Base-by-base conservation (phyloP, 768 basidiomycete genomes). In the Amyloporia xantha region DNA sequence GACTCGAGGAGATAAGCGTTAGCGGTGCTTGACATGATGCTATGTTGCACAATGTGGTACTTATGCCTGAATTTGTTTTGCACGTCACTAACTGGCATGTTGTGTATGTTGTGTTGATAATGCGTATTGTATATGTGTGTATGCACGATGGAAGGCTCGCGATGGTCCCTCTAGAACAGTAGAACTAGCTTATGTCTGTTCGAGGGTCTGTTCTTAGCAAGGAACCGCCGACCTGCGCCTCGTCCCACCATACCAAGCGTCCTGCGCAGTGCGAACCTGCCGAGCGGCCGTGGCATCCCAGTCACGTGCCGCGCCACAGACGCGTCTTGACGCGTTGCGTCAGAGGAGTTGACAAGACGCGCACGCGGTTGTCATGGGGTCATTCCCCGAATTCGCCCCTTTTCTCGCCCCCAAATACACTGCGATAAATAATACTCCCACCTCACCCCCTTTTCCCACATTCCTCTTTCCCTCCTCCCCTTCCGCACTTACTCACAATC, bases 251-350 rank as follows among this genome's bases (percentile, higher is more conserved):
- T n/a, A n/a, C n/a, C n/a, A n/a, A n/a, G n/a, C n/a, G n/a, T n/a
- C n/a, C n/a, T n/a, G n/a, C n/a, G n/a, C n/a, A n/a, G n/a, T n/a
- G n/a, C n/a, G n/a, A n/a, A n/a, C n/a, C n/a, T n/a, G n/a, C n/a
- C n/a, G n/a, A n/a, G n/a, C n/a, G n/a, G n/a, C n/a, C n/a, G n/a
- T n/a, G n/a, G n/a, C n/a, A n/a, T n/a, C n/a, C n/a, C 5, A 23
- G 24, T 42, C 41, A 42, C 38, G 38, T 19, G 30, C 17, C 5
- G 36, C 39, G 54, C 54, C 54, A 55, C 54, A 45, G 54, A 55
- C 54, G 54, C 54, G 59, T 62, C 50, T 44, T 17, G 48, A 52
- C 54, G 50, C 53, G 68, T 69, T 60, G 69, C 59, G 65, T 70
- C 65, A 70, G 61, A 30, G 47, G 19, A 19, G 48, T 17, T 19